These are phyloP conservation scores for Populus tomentosa DNA, from an alignment of 441 rosid species.

Conservation along the genomic window DNA sequence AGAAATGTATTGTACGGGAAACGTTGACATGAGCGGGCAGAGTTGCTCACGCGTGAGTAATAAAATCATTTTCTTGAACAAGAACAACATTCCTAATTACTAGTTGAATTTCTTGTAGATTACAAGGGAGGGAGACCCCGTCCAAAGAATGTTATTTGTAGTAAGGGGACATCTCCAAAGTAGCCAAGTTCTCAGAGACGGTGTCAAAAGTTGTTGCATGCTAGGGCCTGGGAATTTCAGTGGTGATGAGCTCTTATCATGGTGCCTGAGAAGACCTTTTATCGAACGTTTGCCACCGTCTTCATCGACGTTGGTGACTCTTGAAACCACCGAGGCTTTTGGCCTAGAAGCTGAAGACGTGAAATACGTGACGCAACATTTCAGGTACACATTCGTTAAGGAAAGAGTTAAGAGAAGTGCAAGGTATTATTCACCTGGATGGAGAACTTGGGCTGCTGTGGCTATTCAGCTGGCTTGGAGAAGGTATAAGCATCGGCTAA, in stretches of 20 bases:
- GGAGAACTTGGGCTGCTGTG: slow-evolving; percentile 98
- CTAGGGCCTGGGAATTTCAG: slow-evolving; percentile 94
- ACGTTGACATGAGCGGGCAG: too few relatives aligned
- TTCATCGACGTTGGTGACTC: slow-evolving; percentile 72
- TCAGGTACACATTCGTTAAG: slow-evolving; percentile 87
- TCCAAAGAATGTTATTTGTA: slow-evolving; percentile 84
- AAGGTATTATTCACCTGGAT: slow-evolving; percentile 89
- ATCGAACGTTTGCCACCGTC: slow-evolving; percentile 83
- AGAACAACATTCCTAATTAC: neutral
- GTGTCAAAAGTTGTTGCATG: slow-evolving; percentile 88
- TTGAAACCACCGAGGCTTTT: slow-evolving; percentile 88
- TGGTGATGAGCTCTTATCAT: slow-evolving; percentile 91
- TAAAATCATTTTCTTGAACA: neutral
- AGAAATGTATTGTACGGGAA: neutral
- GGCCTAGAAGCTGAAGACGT: slow-evolving; percentile 87
- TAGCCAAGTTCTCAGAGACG: slow-evolving; percentile 79
- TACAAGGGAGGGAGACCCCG: slow-evolving; percentile 86
- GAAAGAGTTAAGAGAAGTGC: slow-evolving; percentile 91
- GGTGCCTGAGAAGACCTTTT: slow-evolving; percentile 89
- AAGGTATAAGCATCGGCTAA: slow-evolving; percentile 70
- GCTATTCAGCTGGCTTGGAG: slow-evolving; percentile 96
- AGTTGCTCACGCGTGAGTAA: too few relatives aligned
- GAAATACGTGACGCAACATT: slow-evolving; percentile 88
- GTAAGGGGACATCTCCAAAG: slow-evolving; percentile 97
- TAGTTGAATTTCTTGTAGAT: slow-evolving; percentile 34